Percentiles rank a stretch among this genome's conserved stretches.
phyloP scores from a whole-genome alignment of 2,329 filamentous ascomycete genomes.

The Botrytis galanthina region DNA sequence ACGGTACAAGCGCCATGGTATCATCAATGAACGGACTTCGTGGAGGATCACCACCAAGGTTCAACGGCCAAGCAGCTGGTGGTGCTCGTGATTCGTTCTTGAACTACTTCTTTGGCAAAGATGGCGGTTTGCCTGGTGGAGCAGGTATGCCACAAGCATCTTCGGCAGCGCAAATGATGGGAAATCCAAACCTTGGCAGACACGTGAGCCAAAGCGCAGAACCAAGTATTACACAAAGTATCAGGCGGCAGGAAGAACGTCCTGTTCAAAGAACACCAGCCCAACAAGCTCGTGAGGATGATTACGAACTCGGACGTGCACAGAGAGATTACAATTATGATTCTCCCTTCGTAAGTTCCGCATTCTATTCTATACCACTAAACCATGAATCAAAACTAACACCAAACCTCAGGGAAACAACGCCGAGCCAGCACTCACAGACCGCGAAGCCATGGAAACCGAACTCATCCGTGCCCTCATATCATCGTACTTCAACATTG shows the following conservation, averaged over 20 bases:
- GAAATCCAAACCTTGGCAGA: conserved; percentile 48
- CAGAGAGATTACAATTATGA: conserved; percentile 43
- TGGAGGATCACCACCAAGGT: conserved; percentile 59
- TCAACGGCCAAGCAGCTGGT: conserved; percentile 58
- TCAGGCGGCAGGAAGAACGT: conserved; percentile 65
- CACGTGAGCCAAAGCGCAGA: conserved; percentile 79
- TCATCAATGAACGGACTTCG: conserved; percentile 66
- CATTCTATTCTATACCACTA: not conserved
- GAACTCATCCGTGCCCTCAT: conserved; percentile 96
- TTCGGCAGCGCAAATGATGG: conserved; percentile 16
- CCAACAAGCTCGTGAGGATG: conserved; percentile 49
- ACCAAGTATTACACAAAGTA: conserved; percentile 78
- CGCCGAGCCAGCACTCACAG: conserved; percentile 83
- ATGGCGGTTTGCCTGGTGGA: conserved; percentile 59
- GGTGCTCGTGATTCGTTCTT: conserved; percentile 84
- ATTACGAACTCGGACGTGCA: conserved; percentile 37
- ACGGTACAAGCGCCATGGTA: conserved; percentile 58
- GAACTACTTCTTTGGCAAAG: conserved; percentile 98
- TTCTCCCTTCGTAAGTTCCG: conserved; percentile 47
- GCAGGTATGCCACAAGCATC: conserved; percentile 40
- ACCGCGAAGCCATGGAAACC: conserved; percentile 94
- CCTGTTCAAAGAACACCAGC: conserved; percentile 44
- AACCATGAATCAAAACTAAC: conserved; percentile 21
- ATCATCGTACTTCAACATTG: conserved; percentile 98
- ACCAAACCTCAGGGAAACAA: conserved; percentile 48